Base-by-base conservation (phyloP, 2,329 filamentous ascomycete species). In the Aspergillus costaricaensis region DNA sequence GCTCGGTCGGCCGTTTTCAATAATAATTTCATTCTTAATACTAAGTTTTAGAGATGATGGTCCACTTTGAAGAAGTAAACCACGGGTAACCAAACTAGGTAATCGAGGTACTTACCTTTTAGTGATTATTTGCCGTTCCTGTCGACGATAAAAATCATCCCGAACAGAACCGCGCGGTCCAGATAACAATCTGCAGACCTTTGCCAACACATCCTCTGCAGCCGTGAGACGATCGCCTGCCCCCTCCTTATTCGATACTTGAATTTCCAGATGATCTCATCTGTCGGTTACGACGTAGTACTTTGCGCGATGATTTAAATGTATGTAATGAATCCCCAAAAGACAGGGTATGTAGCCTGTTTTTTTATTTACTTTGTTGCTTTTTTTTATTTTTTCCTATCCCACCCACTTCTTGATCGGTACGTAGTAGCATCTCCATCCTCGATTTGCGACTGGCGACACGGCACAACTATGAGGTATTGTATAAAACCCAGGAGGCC, bases 161-260 rank as follows among this genome's bases (percentile, higher is more conserved):
- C 30, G 47, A 12, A 50, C 47, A 50, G 25, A 50, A 50, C 47
- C 47, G 47, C 47, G 47, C 58, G 55, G 64, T 62, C 55, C 53
- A 63, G 64, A 62, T 67, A 60, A 30, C 56, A 65, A 63, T 64
- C 67, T 71, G 68, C 66, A 68, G 59, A 59, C 59, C 50, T 43
- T 60, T 67, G 68, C 67, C 69, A 71, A 66, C 69, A 63, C 67
- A 71, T 70, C 66, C 32, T 63, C 60, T 68, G 63, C 61, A 67
- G 62, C 44, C 12, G 48, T 62, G 17, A 58, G 63, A 56, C 57
- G 41, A 63, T 62, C 50, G 39, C 54, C 57, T 25, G 12, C 44
- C 43, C 48, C 38, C 43, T 32, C 19, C 23, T 38, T 19, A 53
- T 57, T 21, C 47, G 23, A 27, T 15, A 23, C 48, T 27, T 55